These are phyloP conservation scores for Trypanosomatidae sp. DNA, from an alignment of 208 protist genomes.

Conservation along the genomic window DNA sequence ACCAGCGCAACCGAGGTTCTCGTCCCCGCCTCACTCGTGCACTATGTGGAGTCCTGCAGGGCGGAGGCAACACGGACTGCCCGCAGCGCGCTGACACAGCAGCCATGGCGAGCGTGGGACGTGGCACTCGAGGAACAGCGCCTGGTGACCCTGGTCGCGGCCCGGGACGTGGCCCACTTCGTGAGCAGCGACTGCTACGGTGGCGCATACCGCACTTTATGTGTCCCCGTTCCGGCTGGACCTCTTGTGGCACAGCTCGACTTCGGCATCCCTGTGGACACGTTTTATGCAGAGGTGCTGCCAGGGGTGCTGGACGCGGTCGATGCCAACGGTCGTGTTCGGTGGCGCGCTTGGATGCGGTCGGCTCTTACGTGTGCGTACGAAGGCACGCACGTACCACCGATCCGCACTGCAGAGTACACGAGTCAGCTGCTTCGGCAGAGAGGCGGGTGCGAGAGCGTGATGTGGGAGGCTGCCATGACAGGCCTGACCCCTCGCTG, in stretches of 20 bases:
- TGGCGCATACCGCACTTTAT: constrained; percentile 36
- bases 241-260: constrained; percentile 61
- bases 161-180: constrained; percentile 7
- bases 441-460: constrained; percentile 32
- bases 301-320: constrained; percentile 28
- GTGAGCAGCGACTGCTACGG: constrained; percentile 8
- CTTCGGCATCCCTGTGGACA: constrained; percentile 42
- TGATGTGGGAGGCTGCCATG: constrained; percentile 69
- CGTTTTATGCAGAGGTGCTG: constrained; percentile 41
- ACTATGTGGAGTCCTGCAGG: constrained; percentile 26
- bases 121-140: constrained; percentile 14
- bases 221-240: constrained; percentile 70
- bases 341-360: constrained; percentile 81
- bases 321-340: not conserved
- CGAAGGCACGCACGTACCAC: constrained; percentile 70
- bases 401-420: constrained; percentile 65
- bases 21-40: constrained; percentile 52
- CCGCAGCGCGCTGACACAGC: not conserved
- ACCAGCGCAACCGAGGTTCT: constrained; percentile 55
- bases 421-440: constrained; percentile 54
- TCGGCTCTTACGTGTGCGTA: constrained; percentile 77
- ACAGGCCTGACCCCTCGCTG: constrained; percentile 59
- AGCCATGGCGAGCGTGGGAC: constrained; percentile 31
- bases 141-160: constrained; percentile 23
- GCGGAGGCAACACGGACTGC: not conserved